Evolutionary conservation across 2,329 filamentous ascomycete species (phyloP), one percentile per base, ranked within the genome.

Genomic region (Pyricularia sp.): DNA sequence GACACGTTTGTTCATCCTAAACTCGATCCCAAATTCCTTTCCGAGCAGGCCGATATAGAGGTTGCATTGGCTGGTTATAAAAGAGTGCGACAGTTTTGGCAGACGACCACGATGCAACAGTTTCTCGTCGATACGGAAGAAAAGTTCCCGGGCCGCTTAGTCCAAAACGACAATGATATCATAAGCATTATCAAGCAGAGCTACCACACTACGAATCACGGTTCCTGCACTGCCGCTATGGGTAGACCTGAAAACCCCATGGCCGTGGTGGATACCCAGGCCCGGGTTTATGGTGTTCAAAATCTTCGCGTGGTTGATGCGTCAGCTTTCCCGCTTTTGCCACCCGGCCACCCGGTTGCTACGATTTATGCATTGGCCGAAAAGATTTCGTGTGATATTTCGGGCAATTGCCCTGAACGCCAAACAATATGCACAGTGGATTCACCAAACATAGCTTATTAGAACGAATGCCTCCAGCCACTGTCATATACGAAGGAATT

Each of bases 141-240:
- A 33, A 33, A 20, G 20, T 42, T 58, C 20, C 67, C 61, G 9
- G 59, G 61, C 20, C n/a, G 17, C 14, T 61, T 10, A 20, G 67
- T 65, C 23, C 12, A 58, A 26, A 55, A 61, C 12, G 61, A 65
- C 59, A 33, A 55, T 33, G 14, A 68, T 61, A 30, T 64, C 36
- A 25, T 42, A 28, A 42, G 12, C n/a, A 17, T 42, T n/a, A 58
- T 65, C 12, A 33, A 23, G 11, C 20, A 23, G 5, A 25, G 31
- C 31, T 42, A 65, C 23, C 42, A 50, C 33, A 25, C 30, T 68
- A 68, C 11, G 74, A 77, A 55, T 55, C 75, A 76, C 65, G 72
- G 74, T 3, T 70, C 72, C 25, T 73, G 73, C 17, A 78, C 77
- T 3, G 77, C 75, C 69, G 73, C 73, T 6, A 78, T 79, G 73